Base-by-base conservation (phyloP, 192 early-diverging fungal species). In the Coemansia sp. region DNA sequence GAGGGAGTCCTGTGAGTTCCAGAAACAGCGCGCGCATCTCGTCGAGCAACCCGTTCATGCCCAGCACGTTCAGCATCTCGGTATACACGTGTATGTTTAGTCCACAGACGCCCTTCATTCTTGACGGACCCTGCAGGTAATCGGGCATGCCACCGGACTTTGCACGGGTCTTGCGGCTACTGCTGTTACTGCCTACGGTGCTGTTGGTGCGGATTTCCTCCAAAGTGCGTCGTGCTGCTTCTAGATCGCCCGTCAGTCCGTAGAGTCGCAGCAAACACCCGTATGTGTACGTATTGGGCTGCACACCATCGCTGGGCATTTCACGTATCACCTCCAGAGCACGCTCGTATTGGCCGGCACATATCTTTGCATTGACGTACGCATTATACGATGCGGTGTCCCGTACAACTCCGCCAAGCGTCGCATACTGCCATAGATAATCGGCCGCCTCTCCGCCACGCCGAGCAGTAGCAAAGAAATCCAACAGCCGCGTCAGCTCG, bases 31-130 rank as follows among this genome's bases (percentile, higher is more conserved):
- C 17, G 4, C 43, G 50, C 71, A 74, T 67, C 35, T 74, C 64
- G 23, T 62, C 55, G 18, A 74, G 48, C 30, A 67, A 28, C n/a
- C 71, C 71, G 38, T 74, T 74, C 30, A 57, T 52, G 9, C 71
- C 71, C 4, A 63, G 33, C 19, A 74, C 64, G 17, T 58, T 52
- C 28, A 74, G 51, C 71, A 74, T 74, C 27, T 26, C 64, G 26
- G 56, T 67, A 28, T 49, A 67, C 5, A 48, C 23, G 5, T 32
- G 9, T 9, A 57, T 30, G 25, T 36, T 46, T 15, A 32, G 24
- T 3, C 42, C 55, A 36, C 39, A 39, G 24, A 50, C 19, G 0
- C 54, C 26, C 10, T 20, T 13, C 6, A 62, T 63, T n/a, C n/a
- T n/a, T 5, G 4, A 4, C 7, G 20, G 1, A 5, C 10, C 40